Conservation (phyloP, 2,329 filamentous ascomycete genomes). For the Colletotrichum caudatum region DNA sequence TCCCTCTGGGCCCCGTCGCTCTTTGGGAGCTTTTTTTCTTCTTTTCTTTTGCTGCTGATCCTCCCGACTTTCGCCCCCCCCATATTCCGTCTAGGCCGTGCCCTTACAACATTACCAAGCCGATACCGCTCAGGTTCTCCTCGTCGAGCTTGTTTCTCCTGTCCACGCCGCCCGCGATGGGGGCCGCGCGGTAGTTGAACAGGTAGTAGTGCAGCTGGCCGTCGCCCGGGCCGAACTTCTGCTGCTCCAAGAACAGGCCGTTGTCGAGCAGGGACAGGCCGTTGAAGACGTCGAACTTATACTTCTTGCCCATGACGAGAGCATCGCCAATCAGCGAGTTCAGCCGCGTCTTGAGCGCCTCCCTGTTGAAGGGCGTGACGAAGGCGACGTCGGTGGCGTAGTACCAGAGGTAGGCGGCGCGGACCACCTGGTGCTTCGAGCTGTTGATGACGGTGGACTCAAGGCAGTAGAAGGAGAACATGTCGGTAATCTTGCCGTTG, state of each 20-base stretch:
- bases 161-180: slow-evolving; percentile 88
- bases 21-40: neutral
- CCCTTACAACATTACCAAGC: slow-evolving; percentile 80
- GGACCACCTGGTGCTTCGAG: slow-evolving; percentile 80
- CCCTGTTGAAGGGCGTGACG: slow-evolving; percentile 62
- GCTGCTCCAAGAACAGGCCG: slow-evolving; percentile 88
- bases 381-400: slow-evolving; percentile 90
- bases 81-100: neutral
- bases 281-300: slow-evolving; percentile 95
- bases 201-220: slow-evolving; percentile 97
- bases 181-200: slow-evolving; percentile 93
- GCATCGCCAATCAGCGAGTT: slow-evolving; percentile 86
- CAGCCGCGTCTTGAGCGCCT: slow-evolving; percentile 80
- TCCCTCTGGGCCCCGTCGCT: neutral
- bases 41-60: neutral
- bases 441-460: slow-evolving; percentile 92
- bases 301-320: slow-evolving; percentile 85
- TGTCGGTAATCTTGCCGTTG: slow-evolving; percentile 87
- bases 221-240: slow-evolving; percentile 95
- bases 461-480: slow-evolving; percentile 96
- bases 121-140: slow-evolving; percentile 84
- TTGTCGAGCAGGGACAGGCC: slow-evolving; percentile 95
- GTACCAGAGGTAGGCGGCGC: slow-evolving; percentile 96
- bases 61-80: neutral
- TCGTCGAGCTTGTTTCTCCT: slow-evolving; percentile 81